Evolutionary conservation across 345 rosid genomes (phyloP).

Genomic region (Turnera subulata): DNA sequence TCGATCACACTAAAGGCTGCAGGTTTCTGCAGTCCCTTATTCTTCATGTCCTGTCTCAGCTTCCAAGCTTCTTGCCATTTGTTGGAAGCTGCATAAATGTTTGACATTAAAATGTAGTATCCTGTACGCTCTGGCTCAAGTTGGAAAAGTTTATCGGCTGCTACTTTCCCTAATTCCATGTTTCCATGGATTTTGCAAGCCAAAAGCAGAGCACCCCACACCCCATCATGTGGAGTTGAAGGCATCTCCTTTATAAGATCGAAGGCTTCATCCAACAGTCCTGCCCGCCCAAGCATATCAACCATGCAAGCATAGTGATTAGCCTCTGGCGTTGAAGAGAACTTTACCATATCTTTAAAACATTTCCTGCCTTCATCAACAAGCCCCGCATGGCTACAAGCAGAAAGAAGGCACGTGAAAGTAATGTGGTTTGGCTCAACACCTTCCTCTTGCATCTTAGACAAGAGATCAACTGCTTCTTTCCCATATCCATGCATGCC

Average conservation of each 20-base stretch:
- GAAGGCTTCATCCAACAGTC: conserved; percentile 44
- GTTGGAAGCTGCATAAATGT: conserved; percentile 50
- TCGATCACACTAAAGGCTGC: conserved; percentile 51
- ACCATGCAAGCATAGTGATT: conserved; percentile 65
- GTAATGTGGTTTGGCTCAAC: conserved; percentile 47
- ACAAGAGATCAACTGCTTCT: conserved; percentile 40
- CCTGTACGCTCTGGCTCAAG: conserved; percentile 52
- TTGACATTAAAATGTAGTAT: conserved; percentile 52
- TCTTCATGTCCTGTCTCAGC: conserved; percentile 45
- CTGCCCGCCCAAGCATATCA: conserved; percentile 62
- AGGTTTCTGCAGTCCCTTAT: conserved; percentile 51
- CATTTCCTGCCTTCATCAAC: conserved; percentile 47
- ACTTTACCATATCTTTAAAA: conserved; percentile 39
- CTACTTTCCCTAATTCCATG: conserved; percentile 39
- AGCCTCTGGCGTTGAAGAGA: conserved; percentile 28
- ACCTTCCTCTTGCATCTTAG: conserved; percentile 42
- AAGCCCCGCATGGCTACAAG: conserved; percentile 62
- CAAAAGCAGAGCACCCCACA: conserved; percentile 59
- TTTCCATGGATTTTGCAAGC: conserved; percentile 57
- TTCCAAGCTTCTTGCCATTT: conserved; percentile 51
- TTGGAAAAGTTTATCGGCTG: conserved; percentile 40
- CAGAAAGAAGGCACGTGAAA: conserved; percentile 49
- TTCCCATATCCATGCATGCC: conserved; percentile 48
- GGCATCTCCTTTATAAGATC: conserved; percentile 49
- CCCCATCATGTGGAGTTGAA: conserved; percentile 35